Evolutionary conservation across 2,329 filamentous ascomycete species (phyloP).

Genomic region (Exutisphaerella laricina): DNA sequence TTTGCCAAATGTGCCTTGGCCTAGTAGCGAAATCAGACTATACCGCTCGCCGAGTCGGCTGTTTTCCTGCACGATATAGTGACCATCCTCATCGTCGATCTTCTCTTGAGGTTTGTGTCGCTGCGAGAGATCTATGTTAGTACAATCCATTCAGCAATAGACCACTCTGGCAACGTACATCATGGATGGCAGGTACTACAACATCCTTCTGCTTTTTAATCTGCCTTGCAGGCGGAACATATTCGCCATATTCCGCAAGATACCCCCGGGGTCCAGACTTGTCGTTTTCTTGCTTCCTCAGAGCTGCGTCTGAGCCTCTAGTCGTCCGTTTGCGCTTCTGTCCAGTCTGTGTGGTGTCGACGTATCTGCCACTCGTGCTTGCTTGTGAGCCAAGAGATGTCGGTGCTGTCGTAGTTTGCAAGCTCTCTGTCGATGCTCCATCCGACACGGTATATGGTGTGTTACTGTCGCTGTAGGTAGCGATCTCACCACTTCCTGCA

Average conservation of each 20-base stretch:
- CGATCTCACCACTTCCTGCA: slow-evolving; percentile 22
- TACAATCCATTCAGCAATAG: slow-evolving; percentile 5
- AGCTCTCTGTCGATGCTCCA: slow-evolving; percentile 49
- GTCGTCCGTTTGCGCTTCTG: slow-evolving; percentile 89
- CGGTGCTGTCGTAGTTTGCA: slow-evolving; percentile 68
- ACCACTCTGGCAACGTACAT: slow-evolving; percentile 44
- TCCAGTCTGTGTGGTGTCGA: slow-evolving; percentile 59
- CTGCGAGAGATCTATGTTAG: slow-evolving; percentile 20
- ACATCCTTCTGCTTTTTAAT: slow-evolving; percentile 75
- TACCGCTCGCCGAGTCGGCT: slow-evolving; percentile 84
- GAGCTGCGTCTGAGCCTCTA: slow-evolving; percentile 25
- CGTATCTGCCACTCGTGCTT: slow-evolving; percentile 56
- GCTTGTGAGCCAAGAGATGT: slow-evolving; percentile 72
- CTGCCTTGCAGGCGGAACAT: slow-evolving; percentile 80
- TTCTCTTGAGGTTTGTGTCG: slow-evolving; percentile 49
- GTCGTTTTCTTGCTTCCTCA: slow-evolving; percentile 30
- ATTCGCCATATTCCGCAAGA: slow-evolving; percentile 50
- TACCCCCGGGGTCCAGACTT: slow-evolving; percentile 28
- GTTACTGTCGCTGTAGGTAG: slow-evolving; percentile 43
- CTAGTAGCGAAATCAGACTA: slow-evolving; percentile 80
- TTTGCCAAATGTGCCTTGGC: slow-evolving; percentile 97
- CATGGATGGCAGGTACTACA: slow-evolving; percentile 53
- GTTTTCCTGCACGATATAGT: slow-evolving; percentile 89
- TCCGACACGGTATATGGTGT: slow-evolving; percentile 66
- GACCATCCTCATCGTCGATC: slow-evolving; percentile 92